These are phyloP conservation scores for Dalbergia cochinchinensis DNA, from an alignment of 306 rosid species.

Conservation along the genomic window DNA sequence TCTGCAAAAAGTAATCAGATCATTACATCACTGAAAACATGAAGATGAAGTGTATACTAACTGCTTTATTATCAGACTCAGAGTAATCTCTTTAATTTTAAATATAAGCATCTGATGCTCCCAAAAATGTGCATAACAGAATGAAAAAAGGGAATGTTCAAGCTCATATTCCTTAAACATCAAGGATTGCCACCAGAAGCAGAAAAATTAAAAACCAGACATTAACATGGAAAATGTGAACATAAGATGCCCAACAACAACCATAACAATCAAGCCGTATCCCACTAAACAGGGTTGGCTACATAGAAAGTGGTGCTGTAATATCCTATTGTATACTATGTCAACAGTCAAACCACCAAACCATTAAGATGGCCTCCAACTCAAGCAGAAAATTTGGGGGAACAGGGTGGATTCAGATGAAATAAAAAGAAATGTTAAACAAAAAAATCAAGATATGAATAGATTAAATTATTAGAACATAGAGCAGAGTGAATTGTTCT, in stretches of 20 bases:
- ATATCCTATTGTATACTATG: too few relatives aligned
- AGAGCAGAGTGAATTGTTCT: too few relatives aligned
- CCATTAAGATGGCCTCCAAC: too few relatives aligned
- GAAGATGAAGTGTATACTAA: neutral
- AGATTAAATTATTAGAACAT: too few relatives aligned
- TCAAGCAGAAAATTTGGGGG: too few relatives aligned
- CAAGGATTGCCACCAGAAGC: neutral
- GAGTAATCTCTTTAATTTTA: constrained; percentile 5
- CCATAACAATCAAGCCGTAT: too few relatives aligned
- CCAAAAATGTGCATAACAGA: neutral
- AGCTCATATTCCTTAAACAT: constrained; percentile 3
- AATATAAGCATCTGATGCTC: constrained; percentile 1
- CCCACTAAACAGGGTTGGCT: too few relatives aligned
- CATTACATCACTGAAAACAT: neutral
- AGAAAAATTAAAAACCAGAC: constrained; percentile 19
- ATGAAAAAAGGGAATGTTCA: neutral
- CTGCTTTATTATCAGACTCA: constrained; percentile 3
- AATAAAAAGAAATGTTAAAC: too few relatives aligned
- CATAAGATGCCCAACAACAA: neutral
- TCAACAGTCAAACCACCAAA: too few relatives aligned
- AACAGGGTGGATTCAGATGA: too few relatives aligned
- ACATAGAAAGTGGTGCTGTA: too few relatives aligned
- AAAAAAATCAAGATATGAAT: too few relatives aligned
- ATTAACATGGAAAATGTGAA: constrained; percentile 12
- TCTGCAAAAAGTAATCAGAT: constrained; percentile 59